These are phyloP conservation scores for Hansenula lynferdii DNA, from an alignment of 1,139 yeast genomes.

Conservation along the genomic window DNA sequence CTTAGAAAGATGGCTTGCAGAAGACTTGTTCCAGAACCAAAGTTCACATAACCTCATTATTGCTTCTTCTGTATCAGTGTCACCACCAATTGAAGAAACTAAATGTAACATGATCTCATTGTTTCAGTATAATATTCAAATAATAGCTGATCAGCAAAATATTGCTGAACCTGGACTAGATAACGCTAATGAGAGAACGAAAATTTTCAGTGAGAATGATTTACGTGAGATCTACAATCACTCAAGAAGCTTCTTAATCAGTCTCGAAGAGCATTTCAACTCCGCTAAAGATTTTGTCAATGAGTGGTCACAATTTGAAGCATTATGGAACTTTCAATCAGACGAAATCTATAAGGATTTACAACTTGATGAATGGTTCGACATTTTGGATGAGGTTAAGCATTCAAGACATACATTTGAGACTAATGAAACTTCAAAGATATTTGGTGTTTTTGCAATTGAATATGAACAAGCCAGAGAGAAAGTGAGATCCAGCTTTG, in stretches of 20 bases:
- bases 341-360: constrained; percentile 29
- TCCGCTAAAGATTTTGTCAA: constrained; percentile 10
- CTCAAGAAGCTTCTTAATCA: constrained; percentile 2
- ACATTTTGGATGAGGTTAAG: constrained; percentile 40
- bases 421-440: constrained; percentile 34
- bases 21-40: neutral
- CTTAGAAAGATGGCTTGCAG: constrained; percentile 27
- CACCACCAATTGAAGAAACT: constrained; percentile 36
- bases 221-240: constrained; percentile 5
- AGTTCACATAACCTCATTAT: constrained; percentile 35
- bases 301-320: constrained; percentile 54
- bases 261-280: constrained; percentile 12
- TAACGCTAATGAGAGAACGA: constrained; percentile 3
- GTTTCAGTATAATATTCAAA: constrained; percentile 26
- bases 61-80: constrained; percentile 37
- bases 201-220: constrained; percentile 1
- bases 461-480: constrained; percentile 52
- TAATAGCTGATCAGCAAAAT: constrained; percentile 22
- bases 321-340: constrained; percentile 51
- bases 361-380: constrained; percentile 44
- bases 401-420: constrained; percentile 47
- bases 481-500: constrained; percentile 51
- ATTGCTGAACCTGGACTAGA: constrained; percentile 29
- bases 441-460: constrained; percentile 37
- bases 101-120: constrained; percentile 26